Evolutionary conservation across 139 green algal species (phyloP).

Genomic region (Limnomonas spitsbergensis): DNA sequence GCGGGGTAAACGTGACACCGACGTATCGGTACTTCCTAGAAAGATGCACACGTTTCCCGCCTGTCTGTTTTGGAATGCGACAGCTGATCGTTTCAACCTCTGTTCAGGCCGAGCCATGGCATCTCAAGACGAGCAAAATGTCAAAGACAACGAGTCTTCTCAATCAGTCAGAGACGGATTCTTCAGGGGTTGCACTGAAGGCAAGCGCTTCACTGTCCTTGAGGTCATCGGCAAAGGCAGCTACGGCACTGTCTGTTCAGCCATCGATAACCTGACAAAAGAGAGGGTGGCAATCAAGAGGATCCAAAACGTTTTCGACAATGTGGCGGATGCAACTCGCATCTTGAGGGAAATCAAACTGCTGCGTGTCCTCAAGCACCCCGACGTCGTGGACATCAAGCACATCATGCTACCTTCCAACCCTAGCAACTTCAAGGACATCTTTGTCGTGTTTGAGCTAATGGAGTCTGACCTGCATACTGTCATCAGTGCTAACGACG

Average conservation of each 20-base stretch:
- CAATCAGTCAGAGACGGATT: too few species aligned
- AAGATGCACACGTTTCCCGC: too few species aligned
- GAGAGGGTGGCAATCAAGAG: constrained; percentile 93
- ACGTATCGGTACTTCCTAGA: too few species aligned
- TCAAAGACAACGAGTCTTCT: too few species aligned
- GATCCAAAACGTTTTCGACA: constrained; percentile 96
- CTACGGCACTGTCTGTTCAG: constrained; percentile 81
- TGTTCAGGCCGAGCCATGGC: too few species aligned
- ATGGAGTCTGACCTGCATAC: constrained; percentile 46
- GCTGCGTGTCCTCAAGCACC: constrained; percentile 85
- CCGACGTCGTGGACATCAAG: constrained; percentile 91
- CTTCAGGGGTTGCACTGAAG: constrained; percentile 18
- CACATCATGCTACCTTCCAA: constrained; percentile 95
- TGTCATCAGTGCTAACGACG: constrained; percentile 81
- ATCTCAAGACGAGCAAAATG: too few species aligned
- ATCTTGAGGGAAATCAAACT: constrained; percentile 96
- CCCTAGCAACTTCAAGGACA: constrained; percentile 90
- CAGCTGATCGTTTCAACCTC: too few species aligned
- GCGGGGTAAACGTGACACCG: too few species aligned
- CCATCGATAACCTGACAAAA: constrained; percentile 84
- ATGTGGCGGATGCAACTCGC: constrained; percentile 88
- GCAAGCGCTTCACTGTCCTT: constrained; percentile 29
- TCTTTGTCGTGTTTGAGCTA: constrained; percentile 82
- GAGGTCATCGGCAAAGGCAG: constrained; percentile 39
- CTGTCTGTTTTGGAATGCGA: too few species aligned